These are phyloP conservation scores for Cordia subcordata DNA, from an alignment of 257 asterid species.

Conservation along the genomic window DNA sequence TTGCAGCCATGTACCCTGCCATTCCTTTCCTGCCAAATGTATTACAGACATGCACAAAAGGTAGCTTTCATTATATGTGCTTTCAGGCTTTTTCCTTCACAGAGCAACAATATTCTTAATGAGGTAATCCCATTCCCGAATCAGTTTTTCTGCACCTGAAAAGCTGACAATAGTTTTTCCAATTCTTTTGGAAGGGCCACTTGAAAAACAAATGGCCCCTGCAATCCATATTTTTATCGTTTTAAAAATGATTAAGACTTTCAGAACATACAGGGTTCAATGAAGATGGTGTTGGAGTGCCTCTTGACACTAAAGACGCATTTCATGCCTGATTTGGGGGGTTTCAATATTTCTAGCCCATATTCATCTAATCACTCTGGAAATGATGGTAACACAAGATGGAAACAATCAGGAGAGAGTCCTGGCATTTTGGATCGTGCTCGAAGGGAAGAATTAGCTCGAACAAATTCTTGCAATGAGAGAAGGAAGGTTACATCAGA, in stretches of 20 bases:
- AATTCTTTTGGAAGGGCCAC: no score
- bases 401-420: slow-evolving; percentile 41
- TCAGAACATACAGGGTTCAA: slow-evolving; percentile 54
- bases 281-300: slow-evolving; percentile 70
- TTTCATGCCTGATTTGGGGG: slow-evolving; percentile 37
- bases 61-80: no score
- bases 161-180: no score
- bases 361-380: slow-evolving; percentile 16
- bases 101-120: no score
- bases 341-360: slow-evolving; percentile 13
- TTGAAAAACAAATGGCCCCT: no score
- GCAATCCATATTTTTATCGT: not conserved
- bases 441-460: slow-evolving; percentile 37
- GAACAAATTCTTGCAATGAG: slow-evolving; percentile 39
- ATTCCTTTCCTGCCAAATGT: no score
- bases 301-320: slow-evolving; percentile 58
- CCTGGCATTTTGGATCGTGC: slow-evolving; percentile 20
- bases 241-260: slow-evolving; percentile 10
- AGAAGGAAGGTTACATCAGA: slow-evolving; percentile 31
- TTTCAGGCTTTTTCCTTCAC: no score
- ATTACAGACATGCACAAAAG: no score
- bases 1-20: no score
- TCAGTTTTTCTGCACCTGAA: no score
- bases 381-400: slow-evolving; percentile 31
- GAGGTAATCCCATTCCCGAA: no score